Evolutionary conservation across 2,329 filamentous ascomycete species (phyloP), one percentile per base, ranked within the genome.

Genomic region (Fonsecaea multimorphosa): DNA sequence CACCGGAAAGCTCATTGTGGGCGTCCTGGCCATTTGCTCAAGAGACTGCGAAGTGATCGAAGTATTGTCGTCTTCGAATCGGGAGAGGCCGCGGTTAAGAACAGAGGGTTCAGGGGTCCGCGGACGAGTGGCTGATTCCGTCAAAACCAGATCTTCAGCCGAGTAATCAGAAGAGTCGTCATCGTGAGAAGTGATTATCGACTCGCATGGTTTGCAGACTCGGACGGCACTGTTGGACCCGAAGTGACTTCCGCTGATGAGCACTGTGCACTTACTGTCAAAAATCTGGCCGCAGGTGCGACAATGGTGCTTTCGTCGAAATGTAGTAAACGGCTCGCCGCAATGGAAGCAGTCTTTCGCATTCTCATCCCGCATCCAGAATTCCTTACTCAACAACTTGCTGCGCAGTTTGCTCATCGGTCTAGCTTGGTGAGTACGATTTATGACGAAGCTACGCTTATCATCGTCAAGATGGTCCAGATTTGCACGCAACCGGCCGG

Each of bases 321-420:
- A 98, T 1, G 94, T 95, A 0, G 92, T 93, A 74, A 99, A 99
- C 1, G 91, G 86, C 65, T 92, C 90, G 52, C 92, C 92, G 73
- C 95, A 99, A 52, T 92, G 87, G 76, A 97, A 99, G 74, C 95
- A 99, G 73, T 97, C 94, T 76, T 96, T 98, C 66, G 94, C 96
- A 68, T 96, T 97, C 74, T 98, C 95, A 75, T 99, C 95, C 66
- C 93, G 91, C 95, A 99, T 99, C 95, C 94, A 98, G 73, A 97
- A 98, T 72, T 98, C 93, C 74, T 93, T 95, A 76, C 91, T 96
- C 53, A 98, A 81, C 7, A 99, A 89, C 74, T 94, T 93, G 73
- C 92, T 91, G 68, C 90, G 88, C 83, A 97, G 90, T 71, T 91
- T 89, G 57, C 81, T 80, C 61, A 85, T 75, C n/a, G 66, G 68